Evolutionary conservation across 768 basidiomycete genomes (phyloP), one percentile per base, ranked within the genome.

Genomic region (Russula foetens): DNA sequence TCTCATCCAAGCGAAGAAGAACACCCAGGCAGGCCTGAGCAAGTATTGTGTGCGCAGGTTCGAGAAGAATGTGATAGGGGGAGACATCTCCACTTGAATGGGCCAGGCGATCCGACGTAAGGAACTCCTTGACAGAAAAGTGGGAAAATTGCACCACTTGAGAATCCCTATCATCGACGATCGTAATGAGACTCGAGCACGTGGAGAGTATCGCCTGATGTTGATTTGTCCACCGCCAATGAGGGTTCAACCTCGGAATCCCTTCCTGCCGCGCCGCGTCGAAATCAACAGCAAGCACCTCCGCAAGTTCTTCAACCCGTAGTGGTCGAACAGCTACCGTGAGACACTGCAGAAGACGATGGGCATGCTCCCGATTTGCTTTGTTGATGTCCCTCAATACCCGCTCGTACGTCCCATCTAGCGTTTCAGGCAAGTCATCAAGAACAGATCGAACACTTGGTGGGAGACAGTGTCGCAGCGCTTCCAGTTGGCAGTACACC

Each of bases 301-400:
- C 57, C 19, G 57, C 57, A 6, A 46, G 55, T 15, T 26, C 45
- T 28, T 46, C 23, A 12, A 47, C 46, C 2, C 26, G 46, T 8
- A 47, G 26, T 28, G 46, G 46, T 12, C 46, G 46, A 47, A 29
- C 19, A 3, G 46, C 46, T 5, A 47, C 46, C 28, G 46, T 46
- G 15, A 56, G 55, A 48, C 57, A 58, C 9, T 58, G 57, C 14
- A 58, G 50, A 11, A 58, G 47, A 35, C 57, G 57, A 31, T 12
- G 57, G 3, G 57, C 49, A 7, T 51, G 29, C 9, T 58, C 47
- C 21, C 28, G 38, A 38, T 50, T 52, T 0, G 7, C 39, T 21
- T 44, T 24, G 0, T 49, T 23, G 38, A 58, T 58, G 1, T 21
- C 28, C 48, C 29, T 46, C 47, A 58, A 48, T 9, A 51, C 26